A percentile compares a stretch with the other conserved stretches of the same genome.
Evolutionary conservation across 306 rosid genomes (phyloP).

Genomic region (Sicyos edulis): DNA sequence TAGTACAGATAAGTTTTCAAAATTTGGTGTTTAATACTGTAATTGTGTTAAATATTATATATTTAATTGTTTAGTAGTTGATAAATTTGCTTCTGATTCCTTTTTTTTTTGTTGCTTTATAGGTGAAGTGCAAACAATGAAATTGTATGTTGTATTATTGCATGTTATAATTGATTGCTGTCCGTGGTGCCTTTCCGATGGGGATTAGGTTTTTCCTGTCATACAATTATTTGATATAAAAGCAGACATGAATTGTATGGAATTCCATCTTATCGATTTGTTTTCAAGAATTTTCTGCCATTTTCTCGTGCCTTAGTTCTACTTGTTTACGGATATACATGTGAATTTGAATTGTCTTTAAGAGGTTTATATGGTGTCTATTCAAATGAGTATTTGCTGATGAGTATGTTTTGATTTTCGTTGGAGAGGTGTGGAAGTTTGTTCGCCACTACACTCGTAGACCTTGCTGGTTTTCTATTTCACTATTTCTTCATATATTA

Average conservation of each 20-base stretch:
- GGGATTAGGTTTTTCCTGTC: no score
- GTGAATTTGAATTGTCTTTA: no score
- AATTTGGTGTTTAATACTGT: no score
- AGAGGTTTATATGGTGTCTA: not conserved
- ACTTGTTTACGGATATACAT: not conserved
- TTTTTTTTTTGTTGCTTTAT: not conserved
- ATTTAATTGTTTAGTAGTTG: no score
- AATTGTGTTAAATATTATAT: no score
- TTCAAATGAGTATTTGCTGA: not conserved
- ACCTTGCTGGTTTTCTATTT: not conserved
- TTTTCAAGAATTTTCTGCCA: not conserved
- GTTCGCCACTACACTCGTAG: not conserved
- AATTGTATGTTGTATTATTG: not conserved
- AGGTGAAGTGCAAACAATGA: not conserved
- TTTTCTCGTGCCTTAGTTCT: not conserved
- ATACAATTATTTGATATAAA: not conserved
- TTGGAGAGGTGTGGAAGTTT: not conserved
- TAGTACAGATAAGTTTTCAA: no score
- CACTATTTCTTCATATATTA: not conserved
- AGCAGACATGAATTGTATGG: not conserved
- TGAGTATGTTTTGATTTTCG: not conserved
- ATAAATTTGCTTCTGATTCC: not conserved
- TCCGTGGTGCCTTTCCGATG: not conserved
- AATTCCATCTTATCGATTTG: no score
- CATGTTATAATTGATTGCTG: not conserved